These are phyloP conservation scores for Podospora comata DNA, from an alignment of 495 filamentous ascomycete species.

Conservation along the genomic window DNA sequence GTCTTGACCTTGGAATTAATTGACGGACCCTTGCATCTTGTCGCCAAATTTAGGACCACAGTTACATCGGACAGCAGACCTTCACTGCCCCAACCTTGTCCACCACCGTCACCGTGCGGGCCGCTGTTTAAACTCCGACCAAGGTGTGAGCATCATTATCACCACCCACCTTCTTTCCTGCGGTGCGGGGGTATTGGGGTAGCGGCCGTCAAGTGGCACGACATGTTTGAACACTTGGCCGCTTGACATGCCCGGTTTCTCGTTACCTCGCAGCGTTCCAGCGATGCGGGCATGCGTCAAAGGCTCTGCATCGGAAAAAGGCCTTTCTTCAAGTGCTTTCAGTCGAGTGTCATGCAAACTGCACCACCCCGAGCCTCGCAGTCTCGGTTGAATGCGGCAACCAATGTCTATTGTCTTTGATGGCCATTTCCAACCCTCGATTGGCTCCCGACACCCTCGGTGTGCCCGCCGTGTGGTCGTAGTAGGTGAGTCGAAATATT, in stretches of 20 bases:
- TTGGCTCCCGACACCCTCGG: background rate
- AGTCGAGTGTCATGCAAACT: background rate
- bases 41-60: constrained; percentile 12
- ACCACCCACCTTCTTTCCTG: background rate
- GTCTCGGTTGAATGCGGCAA: constrained; percentile 1
- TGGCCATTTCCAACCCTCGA: background rate
- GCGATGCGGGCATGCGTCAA: constrained; percentile 3
- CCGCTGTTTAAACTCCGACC: constrained; percentile 12
- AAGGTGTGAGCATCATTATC: background rate
- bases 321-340: background rate
- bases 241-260: constrained; percentile 2
- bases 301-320: constrained; percentile 3
- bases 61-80: constrained; percentile 8
- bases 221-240: background rate
- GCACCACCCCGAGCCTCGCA: background rate
- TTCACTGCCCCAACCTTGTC: constrained; percentile 5
- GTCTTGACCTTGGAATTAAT: constrained; percentile 12
- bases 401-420: background rate
- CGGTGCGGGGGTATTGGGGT: constrained; percentile 3
- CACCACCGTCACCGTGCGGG: constrained; percentile 8
- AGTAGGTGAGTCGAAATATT: background rate
- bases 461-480: background rate
- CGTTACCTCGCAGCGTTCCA: constrained; percentile 8
- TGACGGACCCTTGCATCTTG: constrained; percentile 15
- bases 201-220: background rate